These are phyloP conservation scores for Opeltia flavorubescens DNA, from an alignment of 495 filamentous ascomycete genomes.

Conservation along the genomic window DNA sequence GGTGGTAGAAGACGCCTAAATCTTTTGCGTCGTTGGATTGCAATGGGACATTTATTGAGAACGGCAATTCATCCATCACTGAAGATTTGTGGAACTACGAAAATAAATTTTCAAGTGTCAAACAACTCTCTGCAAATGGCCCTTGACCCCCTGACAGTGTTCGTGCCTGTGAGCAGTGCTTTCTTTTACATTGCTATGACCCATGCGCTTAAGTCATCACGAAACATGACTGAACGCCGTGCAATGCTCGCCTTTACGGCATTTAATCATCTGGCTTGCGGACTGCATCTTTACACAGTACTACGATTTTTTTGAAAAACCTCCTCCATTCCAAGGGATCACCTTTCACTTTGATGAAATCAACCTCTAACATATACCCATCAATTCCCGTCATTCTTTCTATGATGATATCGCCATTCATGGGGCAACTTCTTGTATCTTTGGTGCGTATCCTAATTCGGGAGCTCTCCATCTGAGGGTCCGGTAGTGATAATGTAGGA, in stretches of 20 bases:
- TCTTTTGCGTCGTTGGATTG: no score
- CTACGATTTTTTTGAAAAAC: constrained; percentile 86
- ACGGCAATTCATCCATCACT: background rate
- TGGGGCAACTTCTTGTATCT: constrained; percentile 63
- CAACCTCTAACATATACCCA: constrained; percentile 59
- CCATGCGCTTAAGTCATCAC: background rate
- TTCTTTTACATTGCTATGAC: no score
- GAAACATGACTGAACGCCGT: background rate
- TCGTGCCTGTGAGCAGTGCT: no score
- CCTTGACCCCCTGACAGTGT: no score
- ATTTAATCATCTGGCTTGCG: constrained; percentile 29
- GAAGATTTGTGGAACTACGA: no score
- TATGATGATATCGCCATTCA: constrained; percentile 75
- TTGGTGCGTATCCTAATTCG: constrained; percentile 54
- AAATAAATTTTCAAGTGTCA: no score
- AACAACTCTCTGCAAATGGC: no score
- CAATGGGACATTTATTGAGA: no score
- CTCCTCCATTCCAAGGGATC: constrained; percentile 95
- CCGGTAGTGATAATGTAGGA: constrained; percentile 19
- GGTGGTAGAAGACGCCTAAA: constrained; percentile 47
- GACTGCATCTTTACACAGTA: constrained; percentile 73
- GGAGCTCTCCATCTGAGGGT: constrained; percentile 11
- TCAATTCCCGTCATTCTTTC: constrained; percentile 46
- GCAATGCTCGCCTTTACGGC: constrained; percentile 2
- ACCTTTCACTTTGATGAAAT: constrained; percentile 88